These are phyloP conservation scores for Tricholoma hemisulphureum DNA, from an alignment of 768 basidiomycete genomes.

Conservation along the genomic window DNA sequence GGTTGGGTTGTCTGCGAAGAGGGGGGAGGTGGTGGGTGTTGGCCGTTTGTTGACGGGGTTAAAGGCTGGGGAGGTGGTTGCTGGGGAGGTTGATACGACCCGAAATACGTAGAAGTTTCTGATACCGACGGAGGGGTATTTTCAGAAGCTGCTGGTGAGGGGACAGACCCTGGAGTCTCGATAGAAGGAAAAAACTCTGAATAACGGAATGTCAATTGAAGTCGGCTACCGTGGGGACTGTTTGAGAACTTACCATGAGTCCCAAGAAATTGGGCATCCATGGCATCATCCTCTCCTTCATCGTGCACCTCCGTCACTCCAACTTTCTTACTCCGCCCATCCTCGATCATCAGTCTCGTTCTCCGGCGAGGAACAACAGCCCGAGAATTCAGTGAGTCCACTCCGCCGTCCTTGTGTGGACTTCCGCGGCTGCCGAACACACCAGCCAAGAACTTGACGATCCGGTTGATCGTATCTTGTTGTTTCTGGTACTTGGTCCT, in stretches of 20 bases:
- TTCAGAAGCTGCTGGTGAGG: constrained; percentile 35
- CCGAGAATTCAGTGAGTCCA: constrained; percentile 28
- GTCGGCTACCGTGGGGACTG: constrained; percentile 11
- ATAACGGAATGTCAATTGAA: constrained; percentile 6
- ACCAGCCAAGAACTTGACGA: constrained; percentile 91
- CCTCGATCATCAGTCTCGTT: constrained; percentile 70
- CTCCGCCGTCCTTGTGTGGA: constrained; percentile 32
- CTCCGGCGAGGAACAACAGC: constrained; percentile 50
- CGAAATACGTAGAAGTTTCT: constrained; percentile 11
- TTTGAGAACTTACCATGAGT: constrained; percentile 11
- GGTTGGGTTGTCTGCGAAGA: background rate
- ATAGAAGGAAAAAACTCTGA: constrained; percentile 43
- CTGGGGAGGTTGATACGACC: background rate
- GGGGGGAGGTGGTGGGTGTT: background rate
- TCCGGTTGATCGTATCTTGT: constrained; percentile 93
- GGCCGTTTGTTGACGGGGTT: background rate
- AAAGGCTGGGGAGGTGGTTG: background rate
- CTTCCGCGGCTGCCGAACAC: constrained; percentile 70
- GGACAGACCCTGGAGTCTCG: constrained; percentile 44
- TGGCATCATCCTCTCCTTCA: constrained; percentile 40
- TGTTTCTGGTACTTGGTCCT: constrained; percentile 86
- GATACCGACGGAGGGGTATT: constrained; percentile 31
- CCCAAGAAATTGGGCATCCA: constrained; percentile 11
- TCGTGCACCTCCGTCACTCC: constrained; percentile 17
- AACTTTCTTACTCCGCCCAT: constrained; percentile 39